These are phyloP conservation scores for Triangularia setosa DNA, from an alignment of 2,329 filamentous ascomycete species.

Conservation along the genomic window DNA sequence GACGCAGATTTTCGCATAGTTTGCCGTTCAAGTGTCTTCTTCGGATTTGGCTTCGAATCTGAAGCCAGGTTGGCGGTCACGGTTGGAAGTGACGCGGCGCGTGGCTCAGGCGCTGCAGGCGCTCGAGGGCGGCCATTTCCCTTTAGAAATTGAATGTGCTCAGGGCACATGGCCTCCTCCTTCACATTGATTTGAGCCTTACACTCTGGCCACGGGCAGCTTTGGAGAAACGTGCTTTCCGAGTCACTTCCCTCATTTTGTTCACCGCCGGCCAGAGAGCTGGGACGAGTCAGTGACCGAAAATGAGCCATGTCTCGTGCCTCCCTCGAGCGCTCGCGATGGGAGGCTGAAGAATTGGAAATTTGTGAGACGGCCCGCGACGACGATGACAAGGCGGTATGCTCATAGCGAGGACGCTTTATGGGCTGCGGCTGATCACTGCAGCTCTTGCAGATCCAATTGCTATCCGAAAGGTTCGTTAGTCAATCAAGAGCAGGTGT, in stretches of 20 bases:
- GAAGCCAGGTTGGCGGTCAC: not conserved
- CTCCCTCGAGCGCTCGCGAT: not conserved
- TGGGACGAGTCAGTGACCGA: not conserved
- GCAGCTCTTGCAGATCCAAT: constrained; percentile 22
- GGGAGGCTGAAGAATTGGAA: not conserved
- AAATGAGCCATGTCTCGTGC: not conserved
- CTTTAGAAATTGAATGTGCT: not conserved
- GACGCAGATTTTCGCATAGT: constrained; percentile 18
- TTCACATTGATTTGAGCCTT: not conserved
- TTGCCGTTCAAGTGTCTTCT: constrained; percentile 16
- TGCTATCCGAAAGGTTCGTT: constrained; percentile 11
- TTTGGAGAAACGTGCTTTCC: not conserved
- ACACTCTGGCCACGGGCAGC: not conserved
- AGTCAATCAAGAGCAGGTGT: not conserved
- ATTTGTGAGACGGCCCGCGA: constrained; percentile 16
- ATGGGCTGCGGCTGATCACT: constrained; percentile 8
- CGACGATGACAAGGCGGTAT: constrained; percentile 4
- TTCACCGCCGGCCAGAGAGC: not conserved
- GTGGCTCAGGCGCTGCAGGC: not conserved
- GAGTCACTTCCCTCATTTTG: not conserved
- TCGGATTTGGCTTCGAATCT: constrained; percentile 5
- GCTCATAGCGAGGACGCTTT: constrained; percentile 18
- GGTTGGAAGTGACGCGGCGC: not conserved
- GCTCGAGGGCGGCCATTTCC: not conserved
- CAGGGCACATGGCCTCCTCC: not conserved